phyloP scores from a whole-genome alignment of 495 filamentous ascomycete species.

The Penicillium coprophilum region DNA sequence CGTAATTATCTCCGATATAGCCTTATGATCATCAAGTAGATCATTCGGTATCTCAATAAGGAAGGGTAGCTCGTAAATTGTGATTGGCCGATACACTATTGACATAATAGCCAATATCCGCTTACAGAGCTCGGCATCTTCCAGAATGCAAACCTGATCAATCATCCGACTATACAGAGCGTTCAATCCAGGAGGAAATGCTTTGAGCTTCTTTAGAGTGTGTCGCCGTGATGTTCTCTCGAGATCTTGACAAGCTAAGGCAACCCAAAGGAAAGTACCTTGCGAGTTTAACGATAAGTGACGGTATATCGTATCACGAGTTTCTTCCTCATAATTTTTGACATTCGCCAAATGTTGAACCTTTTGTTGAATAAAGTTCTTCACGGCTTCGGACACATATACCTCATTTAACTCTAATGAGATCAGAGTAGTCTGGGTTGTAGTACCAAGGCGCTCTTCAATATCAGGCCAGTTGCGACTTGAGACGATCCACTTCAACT shows the following conservation, averaged over 20 bases:
- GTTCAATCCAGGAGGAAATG: slow-evolving; percentile 18
- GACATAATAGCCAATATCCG: slow-evolving; percentile 17
- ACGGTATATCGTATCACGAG: slow-evolving; percentile 12
- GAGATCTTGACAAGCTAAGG: slow-evolving; percentile 28
- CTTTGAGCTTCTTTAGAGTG: slow-evolving; percentile 6
- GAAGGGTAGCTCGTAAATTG: slow-evolving; percentile 23
- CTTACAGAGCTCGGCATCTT: slow-evolving; percentile 14
- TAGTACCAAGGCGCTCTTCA: slow-evolving; percentile 11
- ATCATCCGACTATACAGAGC: slow-evolving; percentile 21
- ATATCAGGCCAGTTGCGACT: slow-evolving; percentile 29
- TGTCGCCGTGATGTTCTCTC: background rate
- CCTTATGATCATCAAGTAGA: background rate
- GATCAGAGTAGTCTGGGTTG: background rate
- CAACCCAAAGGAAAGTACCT: slow-evolving; percentile 41
- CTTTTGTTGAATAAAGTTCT: slow-evolving; percentile 37
- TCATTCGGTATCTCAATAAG: slow-evolving; percentile 16
- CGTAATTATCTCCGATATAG: slow-evolving; percentile 14
- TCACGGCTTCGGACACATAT: slow-evolving; percentile 22
- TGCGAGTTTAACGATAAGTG: slow-evolving; percentile 23
- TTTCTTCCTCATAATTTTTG: slow-evolving; percentile 11
- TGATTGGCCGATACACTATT: slow-evolving; percentile 30
- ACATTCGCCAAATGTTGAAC: slow-evolving; percentile 18
- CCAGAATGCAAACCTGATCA: slow-evolving; percentile 2
- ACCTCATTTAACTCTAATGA: slow-evolving; percentile 28
- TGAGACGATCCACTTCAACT: slow-evolving; percentile 35